A percentile compares a stretch with the other conserved stretches of the same genome.
Conservation (phyloP, 306 rosid species). For the Astragalus glycyphyllos region DNA sequence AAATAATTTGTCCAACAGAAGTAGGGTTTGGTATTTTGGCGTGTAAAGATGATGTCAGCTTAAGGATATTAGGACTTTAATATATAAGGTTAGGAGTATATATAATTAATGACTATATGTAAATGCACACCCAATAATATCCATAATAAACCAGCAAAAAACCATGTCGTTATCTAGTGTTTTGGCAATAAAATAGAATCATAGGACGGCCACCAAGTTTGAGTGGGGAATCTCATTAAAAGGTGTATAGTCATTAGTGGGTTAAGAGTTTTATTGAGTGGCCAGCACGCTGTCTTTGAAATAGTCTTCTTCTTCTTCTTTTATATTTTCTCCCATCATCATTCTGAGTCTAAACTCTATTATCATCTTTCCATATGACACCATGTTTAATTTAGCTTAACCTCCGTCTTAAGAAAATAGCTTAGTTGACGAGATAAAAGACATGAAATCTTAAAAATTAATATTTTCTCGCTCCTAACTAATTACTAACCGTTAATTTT, state of each 20-base stretch:
- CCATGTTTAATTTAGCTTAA: constrained; percentile 40
- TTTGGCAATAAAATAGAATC: constrained; percentile 59
- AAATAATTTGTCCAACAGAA: constrained; percentile 46
- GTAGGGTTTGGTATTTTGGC: constrained; percentile 60
- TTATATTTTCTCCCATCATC: constrained; percentile 9
- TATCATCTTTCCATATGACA: constrained; percentile 45
- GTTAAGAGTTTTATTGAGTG: constrained; percentile 57
- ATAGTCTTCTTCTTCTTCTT: constrained; percentile 39
- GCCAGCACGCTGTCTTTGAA: constrained; percentile 65
- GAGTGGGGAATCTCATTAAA: constrained; percentile 73
- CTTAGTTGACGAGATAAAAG: too few relatives aligned
- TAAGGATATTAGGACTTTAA: constrained; percentile 8
- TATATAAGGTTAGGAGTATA: neutral
- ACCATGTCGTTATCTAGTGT: constrained; percentile 54
- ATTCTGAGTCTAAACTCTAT: constrained; percentile 28
- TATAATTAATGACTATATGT: neutral
- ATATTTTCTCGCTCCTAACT: too few relatives aligned
- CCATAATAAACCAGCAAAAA: neutral
- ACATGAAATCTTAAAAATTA: too few relatives aligned
- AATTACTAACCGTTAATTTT: too few relatives aligned
- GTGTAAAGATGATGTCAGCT: constrained; percentile 44
- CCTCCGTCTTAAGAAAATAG: too few relatives aligned
- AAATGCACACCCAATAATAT: neutral
- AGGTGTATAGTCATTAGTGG: constrained; percentile 61
- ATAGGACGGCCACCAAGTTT: constrained; percentile 74